phyloP scores from a whole-genome alignment of 176 grass and related monocot genomes.

The Avena sativa region DNA sequence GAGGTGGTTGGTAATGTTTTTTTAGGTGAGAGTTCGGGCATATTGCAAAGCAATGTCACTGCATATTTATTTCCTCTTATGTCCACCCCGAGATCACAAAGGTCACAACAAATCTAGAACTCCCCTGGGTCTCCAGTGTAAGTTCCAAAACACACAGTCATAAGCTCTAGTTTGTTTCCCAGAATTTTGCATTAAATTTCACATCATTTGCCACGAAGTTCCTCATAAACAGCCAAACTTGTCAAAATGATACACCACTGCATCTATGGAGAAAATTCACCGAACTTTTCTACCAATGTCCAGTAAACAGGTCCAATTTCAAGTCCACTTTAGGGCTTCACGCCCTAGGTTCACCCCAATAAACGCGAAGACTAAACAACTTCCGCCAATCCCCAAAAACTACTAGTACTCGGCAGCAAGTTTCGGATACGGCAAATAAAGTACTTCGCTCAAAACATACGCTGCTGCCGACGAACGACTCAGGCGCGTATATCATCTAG shows the following conservation, averaged over 20 bases:
- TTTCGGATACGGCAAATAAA: constrained; percentile 14
- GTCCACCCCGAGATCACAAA: background rate
- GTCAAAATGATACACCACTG: background rate
- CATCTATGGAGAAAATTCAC: background rate
- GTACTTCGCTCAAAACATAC: background rate
- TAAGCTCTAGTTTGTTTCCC: background rate
- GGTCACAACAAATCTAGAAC: constrained; percentile 11
- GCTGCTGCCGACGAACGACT: constrained; percentile 21
- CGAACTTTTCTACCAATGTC: background rate
- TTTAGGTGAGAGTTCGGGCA: background rate
- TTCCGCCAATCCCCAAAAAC: background rate
- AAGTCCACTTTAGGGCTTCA: background rate
- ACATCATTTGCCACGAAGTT: background rate
- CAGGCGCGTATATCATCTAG: background rate
- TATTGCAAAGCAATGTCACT: background rate
- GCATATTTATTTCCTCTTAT: background rate
- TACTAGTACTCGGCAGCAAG: background rate
- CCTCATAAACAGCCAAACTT: background rate
- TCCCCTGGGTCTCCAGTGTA: background rate
- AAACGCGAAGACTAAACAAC: background rate
- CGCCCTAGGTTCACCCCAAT: background rate
- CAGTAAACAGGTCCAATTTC: constrained; percentile 13
- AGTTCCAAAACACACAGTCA: background rate
- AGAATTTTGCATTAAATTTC: background rate
- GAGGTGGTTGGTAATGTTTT: background rate